Base-by-base conservation (phyloP, 192 early-diverging fungal genomes). In the Backusella parvicylindrica region DNA sequence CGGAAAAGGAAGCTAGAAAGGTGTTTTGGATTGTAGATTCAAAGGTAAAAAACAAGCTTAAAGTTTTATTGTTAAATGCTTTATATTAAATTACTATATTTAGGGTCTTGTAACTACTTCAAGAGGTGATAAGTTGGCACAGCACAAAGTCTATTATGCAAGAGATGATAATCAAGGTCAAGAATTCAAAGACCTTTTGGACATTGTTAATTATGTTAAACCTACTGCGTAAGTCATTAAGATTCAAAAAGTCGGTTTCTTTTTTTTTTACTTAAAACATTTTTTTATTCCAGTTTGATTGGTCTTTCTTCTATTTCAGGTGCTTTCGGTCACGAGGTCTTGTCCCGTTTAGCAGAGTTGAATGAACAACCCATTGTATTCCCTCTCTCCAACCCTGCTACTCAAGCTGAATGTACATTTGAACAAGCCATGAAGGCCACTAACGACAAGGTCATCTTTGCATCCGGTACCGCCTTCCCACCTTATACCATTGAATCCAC, bases 381-480 rank as follows among this genome's bases (percentile, higher is more conserved):
- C 86, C 96, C 96, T 12, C 86, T 95, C 74, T 96, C 94, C 23
- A 98, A 97, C 78, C 96, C 95, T 35, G 76, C 87, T 49, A 90
- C 89, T 73, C 95, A 96, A 83, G 93, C 95, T 70, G 97, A 99
- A 87, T 99, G 97, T 88, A 94, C 93, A 11, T 99, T 94, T 79
- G 96, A 94, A 81, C 84, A 93, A 71, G 96, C 97, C 64, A 95
- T 99, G 95, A 78, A 83, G 68, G 79, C 78, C 80, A 96, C 97
- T n/a, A 83, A 95, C 68, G 91, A 95, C 80, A 85, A 89, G 70
- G 96, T 96, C 12, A 91, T 99, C 72, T 99, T 99, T 88, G 96
- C 96, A 26, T 96, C 94, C 2, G 97, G 97, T 70, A 98, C 97
- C 2, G 95, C 92, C 13, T 99, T 99, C 86, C 97, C 97, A n/a